These are phyloP conservation scores for Ambrosia hybrid DNA, from an alignment of 140 eudicot species.

Conservation along the genomic window DNA sequence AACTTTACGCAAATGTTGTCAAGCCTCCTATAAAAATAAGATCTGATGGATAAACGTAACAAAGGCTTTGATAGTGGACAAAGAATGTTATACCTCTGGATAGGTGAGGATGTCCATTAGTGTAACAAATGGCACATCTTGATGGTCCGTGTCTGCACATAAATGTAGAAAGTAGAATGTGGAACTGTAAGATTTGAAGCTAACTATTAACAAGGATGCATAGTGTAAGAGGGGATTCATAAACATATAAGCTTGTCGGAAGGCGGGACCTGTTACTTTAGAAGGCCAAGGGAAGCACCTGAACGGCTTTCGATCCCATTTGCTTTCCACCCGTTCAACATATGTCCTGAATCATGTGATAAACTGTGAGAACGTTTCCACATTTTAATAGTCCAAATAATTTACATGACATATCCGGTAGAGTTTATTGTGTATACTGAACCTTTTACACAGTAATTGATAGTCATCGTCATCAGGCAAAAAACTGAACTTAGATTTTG, in stretches of 20 bases:
- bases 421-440: slow-evolving; percentile 10
- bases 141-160: slow-evolving; percentile 59
- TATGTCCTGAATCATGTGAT: slow-evolving; percentile 37
- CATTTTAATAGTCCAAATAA: background rate
- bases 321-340: slow-evolving; percentile 51
- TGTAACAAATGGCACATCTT: slow-evolving; percentile 63
- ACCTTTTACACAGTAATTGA: slow-evolving; percentile 59
- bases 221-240: background rate
- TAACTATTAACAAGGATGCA: background rate
- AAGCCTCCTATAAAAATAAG: background rate
- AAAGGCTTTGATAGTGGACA: background rate
- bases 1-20: background rate
- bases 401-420: background rate
- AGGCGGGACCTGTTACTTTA: slow-evolving; percentile 57
- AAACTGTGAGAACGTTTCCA: slow-evolving; percentile 5
- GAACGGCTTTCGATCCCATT: slow-evolving; percentile 64
- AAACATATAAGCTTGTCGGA: background rate
- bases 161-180: slow-evolving; percentile 9
- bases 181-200: background rate
- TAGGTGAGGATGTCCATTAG: slow-evolving; percentile 61
- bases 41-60: background rate
- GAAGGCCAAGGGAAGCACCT: slow-evolving; percentile 79
- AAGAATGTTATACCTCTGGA: slow-evolving; percentile 51
- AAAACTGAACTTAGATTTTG: slow-evolving; percentile 57
- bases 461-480: slow-evolving; percentile 54